These are phyloP conservation scores for Syzygium oleosum DNA, from an alignment of 345 rosid genomes.

Conservation along the genomic window DNA sequence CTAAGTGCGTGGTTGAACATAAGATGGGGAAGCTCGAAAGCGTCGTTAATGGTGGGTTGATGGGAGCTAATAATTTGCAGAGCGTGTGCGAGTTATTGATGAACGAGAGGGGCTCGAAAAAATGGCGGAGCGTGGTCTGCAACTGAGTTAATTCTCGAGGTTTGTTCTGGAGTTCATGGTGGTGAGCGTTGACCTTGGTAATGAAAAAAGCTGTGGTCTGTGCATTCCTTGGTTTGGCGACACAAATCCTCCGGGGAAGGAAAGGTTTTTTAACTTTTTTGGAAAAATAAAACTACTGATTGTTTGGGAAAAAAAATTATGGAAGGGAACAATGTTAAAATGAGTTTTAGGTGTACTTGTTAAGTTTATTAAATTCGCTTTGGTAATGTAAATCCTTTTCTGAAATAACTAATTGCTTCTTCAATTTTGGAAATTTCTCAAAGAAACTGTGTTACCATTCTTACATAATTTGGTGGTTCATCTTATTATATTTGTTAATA, in stretches of 20 bases:
- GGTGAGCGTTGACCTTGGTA: neutral
- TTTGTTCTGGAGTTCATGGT: neutral
- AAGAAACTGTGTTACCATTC: neutral
- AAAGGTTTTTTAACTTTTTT: neutral
- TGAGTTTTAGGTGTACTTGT: neutral
- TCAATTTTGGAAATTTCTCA: neutral
- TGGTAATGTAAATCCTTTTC: neutral
- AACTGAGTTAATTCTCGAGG: neutral
- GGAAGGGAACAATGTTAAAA: neutral
- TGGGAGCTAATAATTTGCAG: neutral
- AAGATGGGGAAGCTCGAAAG: neutral
- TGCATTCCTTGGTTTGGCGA: neutral
- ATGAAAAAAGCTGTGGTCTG: neutral
- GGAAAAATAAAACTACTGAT: neutral
- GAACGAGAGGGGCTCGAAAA: neutral
- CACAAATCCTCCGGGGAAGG: neutral
- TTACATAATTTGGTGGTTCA: neutral
- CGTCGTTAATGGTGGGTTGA: neutral
- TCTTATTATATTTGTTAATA: neutral
- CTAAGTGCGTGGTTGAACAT: neutral
- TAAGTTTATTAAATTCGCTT: neutral
- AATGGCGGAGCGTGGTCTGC: neutral
- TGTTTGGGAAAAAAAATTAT: neutral
- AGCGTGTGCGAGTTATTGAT: neutral
- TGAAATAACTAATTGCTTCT: neutral